Evolutionary conservation across 202 grass and related monocot species (phyloP).

Genomic region (Miscanthus sacchariflorus): DNA sequence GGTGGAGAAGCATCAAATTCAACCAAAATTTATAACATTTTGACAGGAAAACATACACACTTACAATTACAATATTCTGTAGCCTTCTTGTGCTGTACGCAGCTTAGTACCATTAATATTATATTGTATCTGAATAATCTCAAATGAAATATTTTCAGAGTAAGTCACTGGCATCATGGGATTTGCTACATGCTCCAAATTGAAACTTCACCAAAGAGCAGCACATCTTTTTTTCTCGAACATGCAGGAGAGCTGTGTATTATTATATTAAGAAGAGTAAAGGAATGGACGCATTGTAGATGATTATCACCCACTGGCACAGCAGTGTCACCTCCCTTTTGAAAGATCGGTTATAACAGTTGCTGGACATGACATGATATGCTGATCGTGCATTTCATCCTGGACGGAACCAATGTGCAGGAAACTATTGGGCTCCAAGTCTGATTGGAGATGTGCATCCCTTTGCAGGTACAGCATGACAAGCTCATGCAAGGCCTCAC

Average conservation of each 20-base stretch:
- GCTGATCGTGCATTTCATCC: background rate
- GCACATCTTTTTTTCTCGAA: background rate
- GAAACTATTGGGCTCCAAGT: background rate
- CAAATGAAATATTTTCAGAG: too few species aligned
- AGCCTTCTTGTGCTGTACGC: too few species aligned
- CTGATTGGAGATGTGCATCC: background rate
- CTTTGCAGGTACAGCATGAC: conserved; percentile 18
- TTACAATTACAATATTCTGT: too few species aligned
- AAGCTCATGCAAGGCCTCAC: background rate
- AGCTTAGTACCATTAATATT: too few species aligned
- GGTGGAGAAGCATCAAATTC: too few species aligned
- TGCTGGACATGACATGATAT: background rate
- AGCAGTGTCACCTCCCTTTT: conserved; percentile 13
- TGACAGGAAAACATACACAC: too few species aligned
- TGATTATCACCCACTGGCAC: background rate
- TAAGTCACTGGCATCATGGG: background rate
- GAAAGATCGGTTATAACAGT: conserved; percentile 15
- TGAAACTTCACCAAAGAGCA: background rate
- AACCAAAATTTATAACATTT: too few species aligned
- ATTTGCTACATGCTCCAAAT: background rate
- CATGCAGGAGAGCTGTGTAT: background rate
- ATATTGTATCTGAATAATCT: too few species aligned
- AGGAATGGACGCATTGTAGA: background rate
- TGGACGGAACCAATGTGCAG: background rate
- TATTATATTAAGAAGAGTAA: background rate